Evolutionary conservation across 371 early-diverging fungal genomes (phyloP), one percentile per base, ranked within the genome.

Genomic region (Circinella minor): DNA sequence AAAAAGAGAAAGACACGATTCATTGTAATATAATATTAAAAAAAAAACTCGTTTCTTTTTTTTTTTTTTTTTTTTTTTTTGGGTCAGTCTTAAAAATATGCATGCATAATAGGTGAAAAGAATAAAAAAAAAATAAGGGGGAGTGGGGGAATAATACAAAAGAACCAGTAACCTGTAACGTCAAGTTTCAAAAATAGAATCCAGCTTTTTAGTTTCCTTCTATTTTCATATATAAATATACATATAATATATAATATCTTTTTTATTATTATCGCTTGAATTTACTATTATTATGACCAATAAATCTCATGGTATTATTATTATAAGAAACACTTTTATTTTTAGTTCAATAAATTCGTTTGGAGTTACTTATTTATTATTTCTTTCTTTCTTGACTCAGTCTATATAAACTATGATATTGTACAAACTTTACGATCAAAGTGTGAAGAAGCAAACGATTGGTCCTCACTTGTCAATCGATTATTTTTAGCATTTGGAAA

Each of bases 401-500:
- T 70, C 20, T 63, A 36, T 18, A 14, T 70, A 18, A 65, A 47
- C 39, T 55, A 65, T 27, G 70, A 70, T 15, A 60, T 64, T 36
- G 54, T 64, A 11, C 64, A 63, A 48, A 38, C 17, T 13, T 59
- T 65, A 13, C 11, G 43, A 39, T 39, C 59, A 20, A 27, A 37
- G 6, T 72, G 68, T 36, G 57, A 72, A 65, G 61, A 39, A 9
- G 48, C 62, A 18, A 55, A 55, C 65, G 69, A 65, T 17, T 72
- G 73, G 73, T 57, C 51, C 11, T 61, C 55, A 15, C 46, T 68
- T 46, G 66, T 61, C 43, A 59, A 68, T 27, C 66, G 61, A 49
- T 46, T 72, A 15, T 54, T 65, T 18, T 34, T 64, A 0, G 62
- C 64, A 4, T 72, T 72, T 59, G 65, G 73, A 36, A 65, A 72